Base-by-base conservation (phyloP, 768 basidiomycete genomes). In the Cytidiella melzeri region DNA sequence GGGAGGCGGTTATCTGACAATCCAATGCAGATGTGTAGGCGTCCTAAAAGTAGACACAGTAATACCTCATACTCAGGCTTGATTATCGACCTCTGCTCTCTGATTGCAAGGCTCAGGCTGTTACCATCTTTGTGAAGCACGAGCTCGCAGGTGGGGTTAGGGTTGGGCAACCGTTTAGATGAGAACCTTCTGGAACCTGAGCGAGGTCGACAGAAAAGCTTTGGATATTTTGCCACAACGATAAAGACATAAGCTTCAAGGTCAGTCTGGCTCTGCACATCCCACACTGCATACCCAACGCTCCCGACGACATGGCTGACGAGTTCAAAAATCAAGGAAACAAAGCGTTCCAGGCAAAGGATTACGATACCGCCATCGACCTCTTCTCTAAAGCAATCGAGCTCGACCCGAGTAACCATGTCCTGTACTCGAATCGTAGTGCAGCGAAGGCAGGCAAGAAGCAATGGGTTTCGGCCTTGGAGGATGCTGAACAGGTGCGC, bases 331-430 rank as follows among this genome's bases (percentile, higher is more conserved):
- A 91, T 62, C 81, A 81, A 62, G 94, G 93, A 61, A 97, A 97
- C 77, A 92, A 93, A 63, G 92, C 94, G 19, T 97, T 97, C 69
- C 75, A 87, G 34, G 90, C 90, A 48, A 96, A 92, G 65, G 81
- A 96, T 59, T 96, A 89, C 69, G 84, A 90, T 71, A 81, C 76
- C 59, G 93, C 94, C 5, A 88, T 90, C 72, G 77, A 85, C 61
- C 70, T 87, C 42, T 92, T 91, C 68, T 74, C 80, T 3, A 76
- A 91, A 61, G 94, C 89, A 18, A 87, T 97, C 62, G 80, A 75
- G 41, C 59, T 94, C 57, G 92, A 96, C 68, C 73, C 85, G 2
- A 73, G 71, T 30, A 95, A 95, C 63, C 85, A 87, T 66, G 93
- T 97, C 46, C 72, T 96, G 7, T 96, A 79, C 69, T 95, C 92